phyloP scores from a whole-genome alignment of 495 filamentous ascomycete species.

The Aspergillus cavernicola region DNA sequence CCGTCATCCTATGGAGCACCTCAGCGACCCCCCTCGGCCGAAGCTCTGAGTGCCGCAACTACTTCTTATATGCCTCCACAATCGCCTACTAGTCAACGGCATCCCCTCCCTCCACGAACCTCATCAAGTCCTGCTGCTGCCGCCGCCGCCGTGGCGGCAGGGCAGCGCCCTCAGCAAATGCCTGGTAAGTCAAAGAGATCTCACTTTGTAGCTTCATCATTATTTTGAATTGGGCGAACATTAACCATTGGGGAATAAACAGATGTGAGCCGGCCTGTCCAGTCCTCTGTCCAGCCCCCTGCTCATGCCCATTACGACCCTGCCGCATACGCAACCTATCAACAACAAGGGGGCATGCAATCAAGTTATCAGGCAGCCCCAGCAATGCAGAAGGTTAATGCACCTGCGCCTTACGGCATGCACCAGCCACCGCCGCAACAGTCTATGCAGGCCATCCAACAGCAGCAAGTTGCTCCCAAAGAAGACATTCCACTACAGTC shows the following conservation, averaged over 20 bases:
- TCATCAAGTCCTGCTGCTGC: slow-evolving; percentile 28
- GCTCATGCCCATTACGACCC: slow-evolving; percentile 69
- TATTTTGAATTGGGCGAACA: slow-evolving; percentile 10
- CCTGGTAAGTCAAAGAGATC: slow-evolving; percentile 29
- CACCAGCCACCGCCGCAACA: slow-evolving; percentile 43
- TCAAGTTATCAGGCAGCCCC: slow-evolving; percentile 19
- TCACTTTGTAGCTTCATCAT: background rate
- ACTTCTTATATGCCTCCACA: slow-evolving; percentile 43
- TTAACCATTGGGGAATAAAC: slow-evolving; percentile 13
- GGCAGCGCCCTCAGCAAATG: slow-evolving; percentile 29
- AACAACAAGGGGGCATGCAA: slow-evolving; percentile 33
- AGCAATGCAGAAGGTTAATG: slow-evolving; percentile 23
- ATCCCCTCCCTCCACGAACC: slow-evolving; percentile 35
- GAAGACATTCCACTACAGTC: slow-evolving; percentile 58
- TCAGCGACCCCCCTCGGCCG: slow-evolving; percentile 42
- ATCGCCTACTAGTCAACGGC: slow-evolving; percentile 37
- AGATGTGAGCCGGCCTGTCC: slow-evolving; percentile 35
- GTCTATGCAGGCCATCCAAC: slow-evolving; percentile 18
- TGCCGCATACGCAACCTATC: slow-evolving; percentile 63
- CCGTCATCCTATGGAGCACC: slow-evolving; percentile 40
- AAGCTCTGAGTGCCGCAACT: slow-evolving; percentile 46
- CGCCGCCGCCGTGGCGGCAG: slow-evolving; percentile 36
- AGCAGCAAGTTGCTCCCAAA: slow-evolving; percentile 32
- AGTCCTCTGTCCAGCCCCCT: slow-evolving; percentile 35
- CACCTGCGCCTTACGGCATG: slow-evolving; percentile 26